A percentile compares a stretch with the other conserved stretches of the same genome.
Conservation (phyloP, 768 basidiomycete species). For the Suillus americanus region DNA sequence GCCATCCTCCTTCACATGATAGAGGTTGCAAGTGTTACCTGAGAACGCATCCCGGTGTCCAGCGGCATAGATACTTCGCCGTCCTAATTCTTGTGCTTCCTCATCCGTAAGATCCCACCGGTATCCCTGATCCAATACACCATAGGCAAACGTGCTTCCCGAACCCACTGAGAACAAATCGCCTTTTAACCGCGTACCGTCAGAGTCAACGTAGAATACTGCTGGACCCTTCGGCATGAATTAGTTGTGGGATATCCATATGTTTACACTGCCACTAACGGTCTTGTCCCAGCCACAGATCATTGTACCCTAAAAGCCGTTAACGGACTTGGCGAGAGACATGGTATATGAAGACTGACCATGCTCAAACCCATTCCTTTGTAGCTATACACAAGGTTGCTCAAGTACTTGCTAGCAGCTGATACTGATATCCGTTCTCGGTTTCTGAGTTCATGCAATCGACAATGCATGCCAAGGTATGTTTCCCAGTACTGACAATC, state of each 20-base stretch:
- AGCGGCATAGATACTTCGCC: slow-evolving; percentile 94
- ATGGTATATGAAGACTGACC: slow-evolving; percentile 45
- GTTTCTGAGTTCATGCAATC: slow-evolving; percentile 95
- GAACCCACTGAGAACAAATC: slow-evolving; percentile 99
- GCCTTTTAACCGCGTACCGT: slow-evolving; percentile 93
- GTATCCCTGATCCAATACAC: slow-evolving; percentile 95
- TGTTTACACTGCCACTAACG: slow-evolving; percentile 39
- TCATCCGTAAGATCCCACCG: slow-evolving; percentile 90
- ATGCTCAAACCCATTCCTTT: slow-evolving; percentile 99
- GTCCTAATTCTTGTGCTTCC: slow-evolving; percentile 91
- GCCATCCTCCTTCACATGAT: slow-evolving; percentile 91
- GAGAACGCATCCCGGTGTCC: slow-evolving; percentile 97
- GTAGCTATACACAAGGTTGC: slow-evolving; percentile 96
- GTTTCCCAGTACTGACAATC: slow-evolving; percentile 99
- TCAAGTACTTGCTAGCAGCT: slow-evolving; percentile 97
- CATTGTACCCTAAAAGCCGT: slow-evolving; percentile 82
- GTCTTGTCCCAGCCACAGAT: slow-evolving; percentile 99
- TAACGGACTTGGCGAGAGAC: slow-evolving; percentile 7
- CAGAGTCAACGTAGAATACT: slow-evolving; percentile 97
- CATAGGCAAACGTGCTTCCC: slow-evolving; percentile 98
- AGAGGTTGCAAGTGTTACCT: slow-evolving; percentile 94
- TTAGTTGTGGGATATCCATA: slow-evolving; percentile 6
- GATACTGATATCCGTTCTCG: slow-evolving; percentile 97
- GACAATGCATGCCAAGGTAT: slow-evolving; percentile 96
- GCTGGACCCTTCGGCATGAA: slow-evolving; percentile 67